These are phyloP conservation scores for Saxophila tyrrhenica DNA, from an alignment of 495 filamentous ascomycete genomes.

Conservation along the genomic window DNA sequence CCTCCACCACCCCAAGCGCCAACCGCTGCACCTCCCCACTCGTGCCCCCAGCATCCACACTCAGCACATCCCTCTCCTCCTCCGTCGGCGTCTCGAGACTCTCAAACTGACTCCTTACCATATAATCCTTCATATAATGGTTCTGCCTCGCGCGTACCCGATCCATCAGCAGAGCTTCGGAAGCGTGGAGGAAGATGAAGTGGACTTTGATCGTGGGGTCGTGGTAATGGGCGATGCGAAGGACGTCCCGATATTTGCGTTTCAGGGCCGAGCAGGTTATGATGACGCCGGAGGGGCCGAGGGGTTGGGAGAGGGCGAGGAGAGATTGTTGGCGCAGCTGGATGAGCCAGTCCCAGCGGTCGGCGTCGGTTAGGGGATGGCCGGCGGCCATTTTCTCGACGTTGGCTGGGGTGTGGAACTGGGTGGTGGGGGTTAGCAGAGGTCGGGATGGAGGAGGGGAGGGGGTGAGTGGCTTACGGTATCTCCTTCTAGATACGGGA, in stretches of 20 bases:
- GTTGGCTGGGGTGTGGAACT: constrained; percentile 82
- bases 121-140: constrained; percentile 95
- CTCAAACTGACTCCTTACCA: constrained; percentile 90
- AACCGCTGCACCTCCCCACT: constrained; percentile 55
- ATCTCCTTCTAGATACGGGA: constrained; percentile 91
- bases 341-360: constrained; percentile 98
- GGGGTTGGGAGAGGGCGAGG: constrained; percentile 41
- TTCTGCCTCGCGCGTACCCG: constrained; percentile 62
- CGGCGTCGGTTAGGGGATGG: constrained; percentile 80
- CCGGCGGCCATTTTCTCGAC: constrained; percentile 88
- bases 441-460: constrained; percentile 37
- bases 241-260: constrained; percentile 93
- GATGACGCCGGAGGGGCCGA: constrained; percentile 53
- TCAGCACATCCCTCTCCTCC: constrained; percentile 75
- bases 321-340: constrained; percentile 72
- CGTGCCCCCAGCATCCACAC: constrained; percentile 62
- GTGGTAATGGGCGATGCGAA: constrained; percentile 75
- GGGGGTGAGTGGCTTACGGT: constrained; percentile 52
- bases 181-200: constrained; percentile 81
- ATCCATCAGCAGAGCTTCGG: constrained; percentile 58
- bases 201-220: constrained; percentile 69
- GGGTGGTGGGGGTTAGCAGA: neutral
- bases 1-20: constrained; percentile 37
- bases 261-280: constrained; percentile 94
- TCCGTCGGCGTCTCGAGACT: constrained; percentile 68